phyloP scores from a whole-genome alignment of 2,329 filamentous ascomycete genomes.

The Herpotrichia juniperi region DNA sequence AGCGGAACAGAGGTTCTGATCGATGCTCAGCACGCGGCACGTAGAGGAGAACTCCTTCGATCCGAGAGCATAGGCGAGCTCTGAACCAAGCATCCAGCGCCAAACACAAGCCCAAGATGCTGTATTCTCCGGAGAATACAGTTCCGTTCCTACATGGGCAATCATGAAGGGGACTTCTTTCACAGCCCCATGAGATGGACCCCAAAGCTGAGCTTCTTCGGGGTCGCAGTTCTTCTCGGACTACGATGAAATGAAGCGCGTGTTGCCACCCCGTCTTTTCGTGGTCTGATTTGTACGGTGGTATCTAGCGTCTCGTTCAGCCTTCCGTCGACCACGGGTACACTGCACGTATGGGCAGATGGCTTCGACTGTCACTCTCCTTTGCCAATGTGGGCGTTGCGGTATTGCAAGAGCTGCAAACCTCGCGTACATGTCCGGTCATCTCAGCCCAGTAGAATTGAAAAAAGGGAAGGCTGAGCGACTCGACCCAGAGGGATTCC shows the following conservation, averaged over 20 bases:
- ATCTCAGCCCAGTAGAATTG: not conserved
- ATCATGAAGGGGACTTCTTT: not conserved
- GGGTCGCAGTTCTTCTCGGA: too few species aligned
- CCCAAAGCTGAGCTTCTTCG: not conserved
- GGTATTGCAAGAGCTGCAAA: too few species aligned
- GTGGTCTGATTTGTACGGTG: too few species aligned
- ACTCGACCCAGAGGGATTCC: not conserved
- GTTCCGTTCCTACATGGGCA: not conserved
- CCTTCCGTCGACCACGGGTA: too few species aligned
- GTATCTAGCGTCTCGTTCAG: too few species aligned
- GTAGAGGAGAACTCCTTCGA: too few species aligned
- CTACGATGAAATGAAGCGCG: not conserved
- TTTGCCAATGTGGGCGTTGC: too few species aligned
- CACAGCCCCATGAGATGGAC: not conserved
- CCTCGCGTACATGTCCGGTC: not conserved
- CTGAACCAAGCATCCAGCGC: not conserved
- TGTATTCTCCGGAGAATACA: not conserved
- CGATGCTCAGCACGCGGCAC: too few species aligned
- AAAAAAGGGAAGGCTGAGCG: not conserved
- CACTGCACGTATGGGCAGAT: too few species aligned
- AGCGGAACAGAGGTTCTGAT: not conserved
- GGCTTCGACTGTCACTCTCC: too few species aligned
- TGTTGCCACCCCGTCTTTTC: not conserved
- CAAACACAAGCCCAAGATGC: not conserved
- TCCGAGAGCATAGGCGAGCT: not conserved